Percentiles rank a stretch among this genome's conserved stretches.
Conservation (phyloP, 1,139 yeast species). For the Eremothecium coryli region DNA sequence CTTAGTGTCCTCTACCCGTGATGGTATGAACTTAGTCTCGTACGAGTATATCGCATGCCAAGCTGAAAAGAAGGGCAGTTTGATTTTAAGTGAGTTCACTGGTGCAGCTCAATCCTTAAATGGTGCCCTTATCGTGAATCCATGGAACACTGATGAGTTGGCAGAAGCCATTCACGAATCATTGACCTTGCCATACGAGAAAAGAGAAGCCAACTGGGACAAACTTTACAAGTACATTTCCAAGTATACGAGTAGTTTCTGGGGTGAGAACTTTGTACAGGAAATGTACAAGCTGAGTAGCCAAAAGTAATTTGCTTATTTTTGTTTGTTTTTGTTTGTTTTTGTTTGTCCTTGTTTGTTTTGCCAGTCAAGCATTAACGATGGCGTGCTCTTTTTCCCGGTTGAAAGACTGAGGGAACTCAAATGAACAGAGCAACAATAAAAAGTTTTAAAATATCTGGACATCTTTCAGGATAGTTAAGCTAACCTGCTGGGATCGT, state of each 20-base stretch:
- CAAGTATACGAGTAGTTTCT: slow-evolving; percentile 86
- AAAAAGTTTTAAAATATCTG: too few species aligned
- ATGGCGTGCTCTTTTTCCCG: too few species aligned
- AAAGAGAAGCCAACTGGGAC: slow-evolving; percentile 64
- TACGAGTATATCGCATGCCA: slow-evolving; percentile 97
- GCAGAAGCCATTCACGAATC: slow-evolving; percentile 82
- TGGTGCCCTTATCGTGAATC: slow-evolving; percentile 89
- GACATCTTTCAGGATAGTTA: too few species aligned
- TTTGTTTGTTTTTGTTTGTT: too few species aligned
- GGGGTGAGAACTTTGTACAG: slow-evolving; percentile 96
- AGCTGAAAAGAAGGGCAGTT: slow-evolving; percentile 72
- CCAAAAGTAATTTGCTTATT: too few species aligned
- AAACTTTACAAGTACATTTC: slow-evolving; percentile 79
- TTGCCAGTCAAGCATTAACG: too few species aligned
- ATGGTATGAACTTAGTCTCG: slow-evolving; percentile 95
- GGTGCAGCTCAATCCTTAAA: slow-evolving; percentile 98
- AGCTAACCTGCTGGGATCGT: too few species aligned
- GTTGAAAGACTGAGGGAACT: too few species aligned
- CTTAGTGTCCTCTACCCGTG: slow-evolving; percentile 87
- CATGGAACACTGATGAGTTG: slow-evolving; percentile 96
- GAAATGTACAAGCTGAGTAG: slow-evolving; percentile 49
- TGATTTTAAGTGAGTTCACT: slow-evolving; percentile 86
- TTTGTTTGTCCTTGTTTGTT: too few species aligned
- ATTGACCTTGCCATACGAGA: slow-evolving; percentile 74
- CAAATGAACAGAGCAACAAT: too few species aligned